phyloP scores from a whole-genome alignment of 192 early-diverging fungal species.

The Coemansia biformis region DNA sequence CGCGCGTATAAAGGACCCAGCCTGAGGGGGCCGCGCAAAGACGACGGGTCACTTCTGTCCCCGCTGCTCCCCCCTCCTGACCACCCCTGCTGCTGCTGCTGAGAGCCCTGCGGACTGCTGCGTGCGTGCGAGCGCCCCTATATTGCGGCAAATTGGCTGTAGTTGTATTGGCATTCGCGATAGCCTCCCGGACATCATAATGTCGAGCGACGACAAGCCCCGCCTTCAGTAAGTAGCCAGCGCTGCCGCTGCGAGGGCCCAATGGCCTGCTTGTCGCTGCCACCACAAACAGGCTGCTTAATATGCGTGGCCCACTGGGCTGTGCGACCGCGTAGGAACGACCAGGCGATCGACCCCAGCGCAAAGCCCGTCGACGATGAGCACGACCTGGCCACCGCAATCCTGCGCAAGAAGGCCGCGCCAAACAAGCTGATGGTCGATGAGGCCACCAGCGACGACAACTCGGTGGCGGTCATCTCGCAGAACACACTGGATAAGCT shows the following conservation, averaged over 20 bases:
- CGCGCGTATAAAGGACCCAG: too few relatives aligned
- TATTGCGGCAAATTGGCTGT: too few relatives aligned
- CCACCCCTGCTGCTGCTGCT: too few relatives aligned
- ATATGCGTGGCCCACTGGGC: neutral
- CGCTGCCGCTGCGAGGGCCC: too few relatives aligned
- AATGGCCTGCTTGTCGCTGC: too few relatives aligned
- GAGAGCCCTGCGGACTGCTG: too few relatives aligned
- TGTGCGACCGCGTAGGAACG: slow-evolving; percentile 16
- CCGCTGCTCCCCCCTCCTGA: too few relatives aligned
- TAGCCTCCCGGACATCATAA: too few relatives aligned
- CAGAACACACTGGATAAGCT: slow-evolving; percentile 90
- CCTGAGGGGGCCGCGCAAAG: too few relatives aligned
- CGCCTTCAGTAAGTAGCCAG: slow-evolving; percentile 37
- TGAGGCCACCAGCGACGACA: slow-evolving; percentile 95
- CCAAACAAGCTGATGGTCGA: slow-evolving; percentile 99
- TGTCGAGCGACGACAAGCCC: slow-evolving; percentile 35
- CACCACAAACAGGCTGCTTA: neutral
- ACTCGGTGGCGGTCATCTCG: slow-evolving; percentile 86
- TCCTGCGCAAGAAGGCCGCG: slow-evolving; percentile 88
- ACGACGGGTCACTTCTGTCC: too few relatives aligned
- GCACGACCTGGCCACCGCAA: slow-evolving; percentile 89
- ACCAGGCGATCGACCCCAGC: slow-evolving; percentile 32
- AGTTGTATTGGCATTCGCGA: too few relatives aligned
- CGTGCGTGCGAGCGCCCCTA: too few relatives aligned
- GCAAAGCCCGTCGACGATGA: slow-evolving; percentile 51